phyloP scores from a whole-genome alignment of 75 land plant species.

The Sequoia sempervirens region DNA sequence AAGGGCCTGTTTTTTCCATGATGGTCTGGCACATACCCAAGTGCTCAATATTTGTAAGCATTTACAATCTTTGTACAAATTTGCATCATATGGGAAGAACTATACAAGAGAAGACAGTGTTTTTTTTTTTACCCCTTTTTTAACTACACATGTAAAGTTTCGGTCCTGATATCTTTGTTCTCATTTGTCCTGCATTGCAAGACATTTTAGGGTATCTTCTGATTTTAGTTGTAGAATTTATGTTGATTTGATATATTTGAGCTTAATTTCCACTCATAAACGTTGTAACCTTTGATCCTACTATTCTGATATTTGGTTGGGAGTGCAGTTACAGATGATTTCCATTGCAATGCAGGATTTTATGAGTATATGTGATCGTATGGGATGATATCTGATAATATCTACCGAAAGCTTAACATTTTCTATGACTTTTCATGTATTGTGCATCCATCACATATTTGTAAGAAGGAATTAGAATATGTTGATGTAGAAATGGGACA shows the following conservation, averaged over 20 bases:
- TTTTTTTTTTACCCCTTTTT: not conserved
- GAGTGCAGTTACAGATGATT: constrained; percentile 75
- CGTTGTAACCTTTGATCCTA: not conserved
- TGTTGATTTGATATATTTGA: not conserved
- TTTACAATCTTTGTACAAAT: not conserved
- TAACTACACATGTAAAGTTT: not conserved
- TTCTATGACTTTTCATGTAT: constrained; percentile 44
- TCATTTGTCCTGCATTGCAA: not conserved
- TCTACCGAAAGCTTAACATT: constrained; percentile 45
- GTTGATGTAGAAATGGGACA: constrained; percentile 55
- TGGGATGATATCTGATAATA: constrained; percentile 78
- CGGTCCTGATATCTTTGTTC: not conserved
- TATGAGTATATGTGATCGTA: constrained; percentile 65
- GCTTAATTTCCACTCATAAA: not conserved
- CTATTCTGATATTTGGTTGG: constrained; percentile 44
- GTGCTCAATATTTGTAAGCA: not conserved
- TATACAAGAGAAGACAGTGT: not conserved
- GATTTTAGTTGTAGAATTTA: not conserved
- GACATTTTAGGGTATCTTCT: not conserved
- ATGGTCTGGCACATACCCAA: no score
- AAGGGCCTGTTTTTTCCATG: no score
- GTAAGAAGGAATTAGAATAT: constrained; percentile 22
- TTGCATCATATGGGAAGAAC: not conserved
- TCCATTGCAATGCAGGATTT: constrained; percentile 59
- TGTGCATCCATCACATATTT: constrained; percentile 33